A percentile compares a stretch with the other conserved stretches of the same genome.
Evolutionary conservation across 2,329 filamentous ascomycete species (phyloP).

Genomic region (Fusarium sp.): DNA sequence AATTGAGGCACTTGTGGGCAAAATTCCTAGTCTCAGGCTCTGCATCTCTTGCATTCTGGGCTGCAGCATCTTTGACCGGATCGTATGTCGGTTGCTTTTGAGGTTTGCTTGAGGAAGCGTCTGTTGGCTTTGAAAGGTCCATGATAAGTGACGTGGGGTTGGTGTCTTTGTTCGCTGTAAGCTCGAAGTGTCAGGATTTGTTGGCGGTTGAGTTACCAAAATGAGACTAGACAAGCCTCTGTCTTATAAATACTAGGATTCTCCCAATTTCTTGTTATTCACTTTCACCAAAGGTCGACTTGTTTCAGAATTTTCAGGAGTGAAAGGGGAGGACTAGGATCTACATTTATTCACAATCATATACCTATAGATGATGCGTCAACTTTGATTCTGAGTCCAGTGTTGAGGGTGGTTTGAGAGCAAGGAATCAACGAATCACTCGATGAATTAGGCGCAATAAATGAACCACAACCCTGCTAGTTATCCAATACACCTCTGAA

Average conservation of each 20-base stretch:
- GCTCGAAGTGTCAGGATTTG: no score
- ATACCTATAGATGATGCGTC: no score
- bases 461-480: neutral
- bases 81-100: neutral
- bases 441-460: neutral
- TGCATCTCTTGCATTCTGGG: neutral
- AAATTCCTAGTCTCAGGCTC: no score
- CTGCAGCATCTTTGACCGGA: neutral
- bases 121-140: neutral
- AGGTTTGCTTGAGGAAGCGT: neutral
- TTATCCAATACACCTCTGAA: neutral
- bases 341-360: no score
- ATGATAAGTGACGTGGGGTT: neutral
- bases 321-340: no score
- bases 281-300: no score
- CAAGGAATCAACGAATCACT: neutral
- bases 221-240: no score
- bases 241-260: no score
- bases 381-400: no score
- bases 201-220: no score
- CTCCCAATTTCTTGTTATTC: no score
- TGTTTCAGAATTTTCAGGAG: no score
- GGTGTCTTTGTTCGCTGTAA: neutral
- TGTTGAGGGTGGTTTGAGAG: neutral
- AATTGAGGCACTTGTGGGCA: neutral